A percentile compares a stretch with the other conserved stretches of the same genome.
These are phyloP conservation scores for Herpetospermum pedunculosum DNA, from an alignment of 306 rosid species.

Conservation along the genomic window DNA sequence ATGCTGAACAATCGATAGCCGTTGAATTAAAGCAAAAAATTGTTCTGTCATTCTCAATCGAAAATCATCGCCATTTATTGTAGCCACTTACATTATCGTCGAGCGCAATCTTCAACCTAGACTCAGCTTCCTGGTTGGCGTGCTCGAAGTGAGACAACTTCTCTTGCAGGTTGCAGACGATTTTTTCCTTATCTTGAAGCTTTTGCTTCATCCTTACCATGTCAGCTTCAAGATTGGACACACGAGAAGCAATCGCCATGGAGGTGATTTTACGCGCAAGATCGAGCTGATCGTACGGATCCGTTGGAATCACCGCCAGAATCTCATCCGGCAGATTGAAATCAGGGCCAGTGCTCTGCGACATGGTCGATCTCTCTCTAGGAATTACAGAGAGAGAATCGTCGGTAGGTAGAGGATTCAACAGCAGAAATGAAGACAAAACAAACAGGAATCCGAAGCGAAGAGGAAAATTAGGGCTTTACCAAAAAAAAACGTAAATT, in stretches of 20 bases:
- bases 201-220: slow-evolving; percentile 37
- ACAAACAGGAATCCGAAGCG: neutral
- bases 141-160: slow-evolving; percentile 32
- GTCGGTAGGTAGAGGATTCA: slow-evolving; percentile 5
- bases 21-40: neutral
- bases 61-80: neutral
- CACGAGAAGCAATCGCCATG: slow-evolving; percentile 85
- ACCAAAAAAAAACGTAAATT: neutral
- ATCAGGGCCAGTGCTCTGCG: slow-evolving; percentile 33
- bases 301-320: slow-evolving; percentile 60
- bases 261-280: slow-evolving; percentile 91
- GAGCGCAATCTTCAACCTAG: slow-evolving; percentile 34
- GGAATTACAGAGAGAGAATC: slow-evolving; percentile 1
- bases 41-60: neutral
- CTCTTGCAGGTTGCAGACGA: slow-evolving; percentile 42
- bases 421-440: neutral
- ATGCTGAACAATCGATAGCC: neutral
- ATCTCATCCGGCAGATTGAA: slow-evolving; percentile 58
- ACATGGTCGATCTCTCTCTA: slow-evolving; percentile 17
- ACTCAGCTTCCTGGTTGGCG: slow-evolving; percentile 43
- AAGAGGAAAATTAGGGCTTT: slow-evolving; percentile 3
- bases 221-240: slow-evolving; percentile 64
- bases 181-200: slow-evolving; percentile 49
- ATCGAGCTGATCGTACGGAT: slow-evolving; percentile 86
- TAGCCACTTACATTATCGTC: slow-evolving; percentile 44